These are phyloP conservation scores for Phytopythium delawarense DNA, from an alignment of 352 stramenopile genomes.

Conservation along the genomic window DNA sequence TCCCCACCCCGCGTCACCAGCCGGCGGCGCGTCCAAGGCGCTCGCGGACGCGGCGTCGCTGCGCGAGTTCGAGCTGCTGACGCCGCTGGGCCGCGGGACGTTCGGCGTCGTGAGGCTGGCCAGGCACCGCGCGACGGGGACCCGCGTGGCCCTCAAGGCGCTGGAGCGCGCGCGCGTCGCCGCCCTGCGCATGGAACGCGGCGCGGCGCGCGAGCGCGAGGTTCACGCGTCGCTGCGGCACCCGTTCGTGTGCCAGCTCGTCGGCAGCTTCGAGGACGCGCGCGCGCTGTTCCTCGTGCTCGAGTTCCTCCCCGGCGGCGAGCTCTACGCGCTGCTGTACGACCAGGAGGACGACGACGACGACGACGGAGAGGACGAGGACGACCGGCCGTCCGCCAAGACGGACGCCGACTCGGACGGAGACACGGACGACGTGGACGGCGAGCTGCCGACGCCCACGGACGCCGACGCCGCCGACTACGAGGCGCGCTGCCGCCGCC, in stretches of 20 bases:
- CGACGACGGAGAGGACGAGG: slow-evolving; percentile 4
- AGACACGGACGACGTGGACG: no score
- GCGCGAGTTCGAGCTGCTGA: slow-evolving; percentile 11
- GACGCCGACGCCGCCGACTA: no score
- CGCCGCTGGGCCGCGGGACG: slow-evolving; percentile 60
- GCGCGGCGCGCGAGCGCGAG: slow-evolving; percentile 72
- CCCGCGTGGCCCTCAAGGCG: slow-evolving; percentile 69
- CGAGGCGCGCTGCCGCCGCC: neutral
- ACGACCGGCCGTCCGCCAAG: neutral
- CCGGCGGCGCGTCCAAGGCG: neutral
- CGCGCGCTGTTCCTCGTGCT: slow-evolving; percentile 79
- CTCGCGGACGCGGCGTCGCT: slow-evolving; percentile 62
- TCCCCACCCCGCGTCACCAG: no score
- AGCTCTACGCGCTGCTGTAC: slow-evolving; percentile 78
- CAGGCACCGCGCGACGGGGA: slow-evolving; percentile 48
- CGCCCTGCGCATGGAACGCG: slow-evolving; percentile 66
- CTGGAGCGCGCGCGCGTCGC: slow-evolving; percentile 73
- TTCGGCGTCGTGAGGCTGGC: slow-evolving; percentile 82
- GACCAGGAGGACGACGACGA: slow-evolving; percentile 19
- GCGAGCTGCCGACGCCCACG: no score
- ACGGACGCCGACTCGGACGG: neutral
- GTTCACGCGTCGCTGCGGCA: slow-evolving; percentile 67
- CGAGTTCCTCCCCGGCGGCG: slow-evolving; percentile 74
- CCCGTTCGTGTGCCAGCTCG: slow-evolving; percentile 62
- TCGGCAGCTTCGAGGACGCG: slow-evolving; percentile 80